Evolutionary conservation across 148 eudicot genomes (phyloP).

Genomic region (Linanthus parryae): DNA sequence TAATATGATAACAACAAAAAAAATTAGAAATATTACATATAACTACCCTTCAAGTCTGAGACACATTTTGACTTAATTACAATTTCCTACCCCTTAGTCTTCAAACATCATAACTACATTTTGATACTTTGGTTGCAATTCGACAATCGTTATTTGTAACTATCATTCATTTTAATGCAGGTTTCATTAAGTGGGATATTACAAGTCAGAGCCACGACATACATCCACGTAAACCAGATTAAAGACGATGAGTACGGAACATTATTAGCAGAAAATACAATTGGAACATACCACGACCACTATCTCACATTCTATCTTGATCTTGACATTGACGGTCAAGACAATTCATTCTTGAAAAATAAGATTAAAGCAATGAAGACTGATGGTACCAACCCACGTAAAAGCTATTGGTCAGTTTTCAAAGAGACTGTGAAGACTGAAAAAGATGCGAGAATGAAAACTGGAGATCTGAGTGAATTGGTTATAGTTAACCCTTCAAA

Average conservation of each 20-base stretch:
- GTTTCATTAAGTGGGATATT: constrained; percentile 24
- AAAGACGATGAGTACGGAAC: constrained; percentile 40
- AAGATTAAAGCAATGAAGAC: constrained; percentile 20
- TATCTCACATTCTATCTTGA: constrained; percentile 45
- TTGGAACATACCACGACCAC: constrained; percentile 45
- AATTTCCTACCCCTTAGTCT: no score
- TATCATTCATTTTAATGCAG: no score
- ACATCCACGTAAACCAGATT: constrained; percentile 40
- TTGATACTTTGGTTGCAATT: no score
- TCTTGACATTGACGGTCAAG: constrained; percentile 34
- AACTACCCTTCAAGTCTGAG: no score
- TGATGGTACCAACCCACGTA: neutral
- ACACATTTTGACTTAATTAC: no score
- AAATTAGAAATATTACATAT: no score
- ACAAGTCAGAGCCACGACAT: constrained; percentile 29
- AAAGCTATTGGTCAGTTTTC: neutral
- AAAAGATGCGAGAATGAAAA: neutral
- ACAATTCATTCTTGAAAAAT: constrained; percentile 37
- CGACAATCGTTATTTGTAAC: no score
- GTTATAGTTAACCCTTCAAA: neutral
- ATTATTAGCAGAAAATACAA: constrained; percentile 34
- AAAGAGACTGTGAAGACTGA: neutral
- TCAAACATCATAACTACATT: no score
- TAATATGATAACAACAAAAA: no score
- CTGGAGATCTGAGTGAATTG: neutral